Evolutionary conservation across 176 grass and related monocot species (phyloP), one percentile per base, ranked within the genome.

Genomic region (Cocos nucifera): DNA sequence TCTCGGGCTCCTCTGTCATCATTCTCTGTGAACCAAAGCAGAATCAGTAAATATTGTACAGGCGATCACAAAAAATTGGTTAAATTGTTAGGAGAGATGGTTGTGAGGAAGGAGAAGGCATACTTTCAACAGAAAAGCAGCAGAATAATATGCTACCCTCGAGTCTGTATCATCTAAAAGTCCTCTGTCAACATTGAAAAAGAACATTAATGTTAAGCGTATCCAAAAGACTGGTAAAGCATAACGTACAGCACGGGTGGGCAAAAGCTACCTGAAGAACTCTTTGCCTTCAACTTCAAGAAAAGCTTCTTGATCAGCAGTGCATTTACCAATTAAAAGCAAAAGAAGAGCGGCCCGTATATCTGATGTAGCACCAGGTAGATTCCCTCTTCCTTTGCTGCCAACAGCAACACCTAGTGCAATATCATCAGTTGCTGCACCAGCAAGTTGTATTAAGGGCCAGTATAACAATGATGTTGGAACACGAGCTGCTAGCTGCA

Each of bases 111-210:
- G 28, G 7, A 44, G 8, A 44, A 50, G 29, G 18, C 39, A 56
- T 85, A 98, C 94, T 88, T 92, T 93, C 70, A 98, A 76, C 64
- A 98, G 84, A 86, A 98, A 98, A 67, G 87, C 85, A 76, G 94
- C 87, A 78, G 94, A 92, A 83, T 89, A 93, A 83, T 98, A 98
- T 32, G 94, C 94, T 54, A 98, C 94, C 63, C 94, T 85, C 19
- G 94, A 98, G 75, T 98, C 94, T 53, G 78, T 93, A 75, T 93
- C 94, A 76, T 86, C 88, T 39, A 98, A 75, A 75, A 98, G 94
- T 20, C 82, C 88, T 63, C 88, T 98, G 59, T 73, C 77, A 78
- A 35, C 19, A 56, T 65, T 58, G 24, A 12, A 39, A 25, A 70
- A 77, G 61, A 20, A 12, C 73, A 19, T 29, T 15, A 60, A 51